Conservation (phyloP, 192 early-diverging fungal species). For the Backusella sp. region DNA sequence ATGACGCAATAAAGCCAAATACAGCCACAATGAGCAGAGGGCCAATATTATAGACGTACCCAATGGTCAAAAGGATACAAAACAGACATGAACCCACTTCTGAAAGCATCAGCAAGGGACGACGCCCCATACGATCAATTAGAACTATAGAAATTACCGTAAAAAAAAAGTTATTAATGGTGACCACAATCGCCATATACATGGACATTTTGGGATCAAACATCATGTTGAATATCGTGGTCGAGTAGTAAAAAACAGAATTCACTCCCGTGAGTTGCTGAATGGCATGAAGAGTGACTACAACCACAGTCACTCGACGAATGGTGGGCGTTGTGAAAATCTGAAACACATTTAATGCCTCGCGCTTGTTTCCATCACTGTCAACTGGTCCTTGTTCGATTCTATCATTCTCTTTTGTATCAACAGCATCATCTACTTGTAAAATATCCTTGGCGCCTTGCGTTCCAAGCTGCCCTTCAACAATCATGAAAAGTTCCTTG, state of each 20-base stretch:
- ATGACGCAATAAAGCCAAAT: background rate
- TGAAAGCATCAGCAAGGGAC: background rate
- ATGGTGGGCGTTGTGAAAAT: background rate
- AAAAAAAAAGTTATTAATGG: background rate
- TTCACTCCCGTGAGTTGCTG: background rate
- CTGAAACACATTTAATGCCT: background rate
- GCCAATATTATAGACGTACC: background rate
- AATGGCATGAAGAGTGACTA: background rate
- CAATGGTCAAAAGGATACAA: background rate
- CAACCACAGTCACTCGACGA: background rate
- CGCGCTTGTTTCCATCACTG: background rate
- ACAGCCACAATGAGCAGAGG: background rate
- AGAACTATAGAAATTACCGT: background rate
- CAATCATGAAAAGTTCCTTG: background rate
- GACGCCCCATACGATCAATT: background rate
- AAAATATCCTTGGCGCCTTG: background rate
- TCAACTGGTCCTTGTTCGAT: background rate
- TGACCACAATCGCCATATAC: background rate
- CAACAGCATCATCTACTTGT: background rate
- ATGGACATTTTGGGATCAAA: background rate
- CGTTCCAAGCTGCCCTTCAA: background rate
- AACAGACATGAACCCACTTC: background rate
- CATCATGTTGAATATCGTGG: background rate
- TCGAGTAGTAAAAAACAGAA: background rate
- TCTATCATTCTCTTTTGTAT: background rate